Evolutionary conservation across 73 alveolate species (phyloP).

Genomic region (Paramecium biaurelia): DNA sequence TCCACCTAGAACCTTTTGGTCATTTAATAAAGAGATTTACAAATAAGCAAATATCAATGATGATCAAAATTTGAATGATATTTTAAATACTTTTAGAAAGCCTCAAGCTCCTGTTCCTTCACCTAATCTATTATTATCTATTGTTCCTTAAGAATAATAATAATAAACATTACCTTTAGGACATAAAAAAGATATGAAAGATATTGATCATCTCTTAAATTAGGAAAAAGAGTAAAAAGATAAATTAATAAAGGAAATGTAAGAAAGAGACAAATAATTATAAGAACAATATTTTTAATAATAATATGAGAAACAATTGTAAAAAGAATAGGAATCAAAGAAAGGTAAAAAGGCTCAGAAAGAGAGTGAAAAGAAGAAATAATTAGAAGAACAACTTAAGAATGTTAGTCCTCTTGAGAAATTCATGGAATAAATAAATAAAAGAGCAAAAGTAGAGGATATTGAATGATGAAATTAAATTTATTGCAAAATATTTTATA

Average conservation of each 20-base stretch:
- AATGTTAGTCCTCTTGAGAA: background rate
- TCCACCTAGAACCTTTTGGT: background rate
- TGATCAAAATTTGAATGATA: background rate
- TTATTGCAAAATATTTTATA: background rate
- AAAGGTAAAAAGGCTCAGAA: background rate
- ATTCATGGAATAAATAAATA: background rate
- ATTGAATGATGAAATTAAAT: background rate
- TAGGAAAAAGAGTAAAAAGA: background rate
- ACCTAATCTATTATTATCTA: background rate
- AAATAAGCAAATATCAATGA: background rate
- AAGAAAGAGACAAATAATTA: background rate
- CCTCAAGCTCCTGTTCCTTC: background rate
- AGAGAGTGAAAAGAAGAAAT: background rate
- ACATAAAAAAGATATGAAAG: constrained; percentile 5
- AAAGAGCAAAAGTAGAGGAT: background rate
- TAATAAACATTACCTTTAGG: background rate
- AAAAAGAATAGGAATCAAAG: background rate
- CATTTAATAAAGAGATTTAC: background rate
- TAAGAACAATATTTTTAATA: background rate
- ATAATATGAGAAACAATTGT: background rate
- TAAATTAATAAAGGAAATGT: background rate
- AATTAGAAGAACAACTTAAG: background rate
- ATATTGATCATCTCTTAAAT: background rate
- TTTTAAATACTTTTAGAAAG: background rate
- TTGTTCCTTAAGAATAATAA: background rate